A percentile compares a stretch with the other conserved stretches of the same genome.
Evolutionary conservation across 129 eudicot genomes (phyloP).

Genomic region (Centella asiatica): DNA sequence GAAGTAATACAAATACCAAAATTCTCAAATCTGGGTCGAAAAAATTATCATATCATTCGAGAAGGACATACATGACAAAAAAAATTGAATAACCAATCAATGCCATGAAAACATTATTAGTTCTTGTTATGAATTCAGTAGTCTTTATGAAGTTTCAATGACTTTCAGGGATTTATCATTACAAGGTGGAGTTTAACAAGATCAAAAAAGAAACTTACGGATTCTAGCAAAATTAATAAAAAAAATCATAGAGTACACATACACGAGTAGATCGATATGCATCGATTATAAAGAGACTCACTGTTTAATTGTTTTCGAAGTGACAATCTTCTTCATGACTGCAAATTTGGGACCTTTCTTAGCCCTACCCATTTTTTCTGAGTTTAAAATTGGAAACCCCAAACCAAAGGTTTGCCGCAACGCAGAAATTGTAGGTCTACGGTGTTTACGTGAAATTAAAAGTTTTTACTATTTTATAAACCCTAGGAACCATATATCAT

Average conservation of each 20-base stretch:
- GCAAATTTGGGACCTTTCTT: slow-evolving; percentile 88
- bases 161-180: too few relatives aligned
- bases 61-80: too few relatives aligned
- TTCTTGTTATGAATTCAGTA: not conserved
- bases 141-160: not conserved
- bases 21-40: too few relatives aligned
- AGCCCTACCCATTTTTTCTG: slow-evolving; percentile 65
- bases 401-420: too few relatives aligned
- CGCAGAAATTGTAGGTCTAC: too few relatives aligned
- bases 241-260: not conserved
- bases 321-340: slow-evolving; percentile 82
- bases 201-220: too few relatives aligned
- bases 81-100: not conserved
- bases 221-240: not conserved
- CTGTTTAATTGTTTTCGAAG: slow-evolving; percentile 44
- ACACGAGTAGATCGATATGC: not conserved
- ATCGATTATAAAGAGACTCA: not conserved
- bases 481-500: too few relatives aligned
- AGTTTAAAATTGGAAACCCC: not conserved
- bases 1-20: too few relatives aligned
- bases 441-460: too few relatives aligned
- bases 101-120: not conserved
- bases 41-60: too few relatives aligned
- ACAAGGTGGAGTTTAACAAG: too few relatives aligned
- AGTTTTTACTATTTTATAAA: too few relatives aligned